Percentiles rank a stretch among this genome's conserved stretches.
phyloP scores from a whole-genome alignment of 257 asterid species.

The Leptodermis oblonga region DNA sequence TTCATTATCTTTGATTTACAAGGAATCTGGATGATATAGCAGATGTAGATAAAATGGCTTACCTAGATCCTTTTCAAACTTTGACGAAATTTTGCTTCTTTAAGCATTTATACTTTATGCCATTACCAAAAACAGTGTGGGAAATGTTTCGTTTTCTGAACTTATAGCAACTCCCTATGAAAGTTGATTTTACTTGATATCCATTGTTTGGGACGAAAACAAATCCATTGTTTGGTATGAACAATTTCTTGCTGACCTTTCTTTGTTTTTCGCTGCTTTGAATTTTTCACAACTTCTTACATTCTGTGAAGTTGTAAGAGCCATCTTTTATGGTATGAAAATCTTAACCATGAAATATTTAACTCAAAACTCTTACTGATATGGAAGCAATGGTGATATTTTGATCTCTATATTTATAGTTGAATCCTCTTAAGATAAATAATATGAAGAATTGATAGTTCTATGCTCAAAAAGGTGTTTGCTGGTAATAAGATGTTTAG shows the following conservation, averaged over 20 bases:
- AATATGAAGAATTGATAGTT: not conserved
- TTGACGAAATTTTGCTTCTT: too few species aligned
- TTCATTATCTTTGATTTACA: too few species aligned
- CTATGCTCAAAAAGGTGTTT: not conserved
- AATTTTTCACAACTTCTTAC: not conserved
- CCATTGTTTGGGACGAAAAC: too few species aligned
- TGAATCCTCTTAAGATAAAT: not conserved
- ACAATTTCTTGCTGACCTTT: not conserved
- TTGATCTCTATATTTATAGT: not conserved
- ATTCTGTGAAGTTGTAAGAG: not conserved
- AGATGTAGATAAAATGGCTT: too few species aligned
- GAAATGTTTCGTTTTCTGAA: too few species aligned
- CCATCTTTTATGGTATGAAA: not conserved
- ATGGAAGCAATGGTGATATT: not conserved
- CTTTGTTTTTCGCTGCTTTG: not conserved
- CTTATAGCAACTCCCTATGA: not conserved
- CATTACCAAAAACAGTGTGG: too few species aligned
- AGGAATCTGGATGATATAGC: too few species aligned
- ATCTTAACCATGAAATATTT: not conserved
- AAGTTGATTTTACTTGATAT: not conserved
- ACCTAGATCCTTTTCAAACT: too few species aligned
- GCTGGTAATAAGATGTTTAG: not conserved
- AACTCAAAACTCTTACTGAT: not conserved
- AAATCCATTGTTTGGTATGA: not conserved
- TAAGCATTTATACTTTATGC: too few species aligned